Percentiles rank a stretch among this genome's conserved stretches.
These are phyloP conservation scores for Hypoxylon lienhwacheense DNA, from an alignment of 495 filamentous ascomycete species.

Conservation along the genomic window DNA sequence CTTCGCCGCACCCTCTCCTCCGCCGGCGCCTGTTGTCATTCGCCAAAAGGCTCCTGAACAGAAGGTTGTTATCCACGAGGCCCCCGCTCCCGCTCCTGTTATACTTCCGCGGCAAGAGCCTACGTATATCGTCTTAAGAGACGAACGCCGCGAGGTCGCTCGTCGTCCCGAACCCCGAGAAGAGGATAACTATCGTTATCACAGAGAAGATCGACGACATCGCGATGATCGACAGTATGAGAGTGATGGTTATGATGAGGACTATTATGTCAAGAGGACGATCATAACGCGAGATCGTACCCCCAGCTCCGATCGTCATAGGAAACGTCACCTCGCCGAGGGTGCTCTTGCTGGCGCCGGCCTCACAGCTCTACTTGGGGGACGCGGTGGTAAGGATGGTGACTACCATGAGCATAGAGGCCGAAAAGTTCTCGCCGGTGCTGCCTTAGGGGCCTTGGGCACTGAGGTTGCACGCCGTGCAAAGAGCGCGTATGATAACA, in stretches of 20 bases:
- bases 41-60: constrained; percentile 63
- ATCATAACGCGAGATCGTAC: constrained; percentile 55
- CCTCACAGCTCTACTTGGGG: constrained; percentile 70
- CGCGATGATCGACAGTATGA: constrained; percentile 55
- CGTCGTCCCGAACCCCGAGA: constrained; percentile 46
- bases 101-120: constrained; percentile 67
- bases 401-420: constrained; percentile 62
- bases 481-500: constrained; percentile 69
- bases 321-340: constrained; percentile 80
- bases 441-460: constrained; percentile 78
- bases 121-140: constrained; percentile 68
- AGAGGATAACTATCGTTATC: constrained; percentile 68
- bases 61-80: constrained; percentile 74
- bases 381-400: constrained; percentile 64
- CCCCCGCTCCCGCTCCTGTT: constrained; percentile 63
- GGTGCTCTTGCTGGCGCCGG: constrained; percentile 81
- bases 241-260: constrained; percentile 51
- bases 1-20: constrained; percentile 58
- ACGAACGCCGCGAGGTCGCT: constrained; percentile 54
- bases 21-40: constrained; percentile 66
- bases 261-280: constrained; percentile 49
- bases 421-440: constrained; percentile 77
- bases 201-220: constrained; percentile 36
- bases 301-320: constrained; percentile 61
- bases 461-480: constrained; percentile 76